Evolutionary conservation across 179 eudicot species (phyloP).

Genomic region (Beta lomatogona): DNA sequence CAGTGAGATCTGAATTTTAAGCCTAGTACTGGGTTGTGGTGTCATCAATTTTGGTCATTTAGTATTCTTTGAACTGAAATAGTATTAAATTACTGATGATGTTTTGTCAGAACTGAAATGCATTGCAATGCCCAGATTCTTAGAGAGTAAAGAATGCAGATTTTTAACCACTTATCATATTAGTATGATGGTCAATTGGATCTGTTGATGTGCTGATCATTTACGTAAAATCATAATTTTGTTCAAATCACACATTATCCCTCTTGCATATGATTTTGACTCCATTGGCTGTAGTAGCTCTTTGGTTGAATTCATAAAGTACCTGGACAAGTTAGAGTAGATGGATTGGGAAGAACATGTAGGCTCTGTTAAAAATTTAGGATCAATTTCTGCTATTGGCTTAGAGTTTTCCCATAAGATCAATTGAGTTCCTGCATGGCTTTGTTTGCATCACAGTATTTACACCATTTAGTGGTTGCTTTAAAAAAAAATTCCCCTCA

Average conservation of each 20-base stretch:
- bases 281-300: neutral
- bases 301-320: neutral
- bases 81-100: neutral
- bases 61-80: slow-evolving; percentile 2
- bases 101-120: neutral
- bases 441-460: neutral
- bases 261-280: neutral
- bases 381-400: neutral
- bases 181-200: neutral
- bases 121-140: neutral
- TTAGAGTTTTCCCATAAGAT: neutral
- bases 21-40: neutral
- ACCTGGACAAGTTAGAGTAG: neutral
- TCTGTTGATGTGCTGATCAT: neutral
- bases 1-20: neutral
- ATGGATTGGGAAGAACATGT: neutral
- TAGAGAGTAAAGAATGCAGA: neutral
- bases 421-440: no score
- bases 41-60: neutral
- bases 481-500: neutral
- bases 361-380: neutral
- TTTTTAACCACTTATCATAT: neutral
- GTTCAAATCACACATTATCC: no score
- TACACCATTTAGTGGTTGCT: neutral
- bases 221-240: no score